Conservation (phyloP, 345 rosid genomes). For the Euclidium syriacum region DNA sequence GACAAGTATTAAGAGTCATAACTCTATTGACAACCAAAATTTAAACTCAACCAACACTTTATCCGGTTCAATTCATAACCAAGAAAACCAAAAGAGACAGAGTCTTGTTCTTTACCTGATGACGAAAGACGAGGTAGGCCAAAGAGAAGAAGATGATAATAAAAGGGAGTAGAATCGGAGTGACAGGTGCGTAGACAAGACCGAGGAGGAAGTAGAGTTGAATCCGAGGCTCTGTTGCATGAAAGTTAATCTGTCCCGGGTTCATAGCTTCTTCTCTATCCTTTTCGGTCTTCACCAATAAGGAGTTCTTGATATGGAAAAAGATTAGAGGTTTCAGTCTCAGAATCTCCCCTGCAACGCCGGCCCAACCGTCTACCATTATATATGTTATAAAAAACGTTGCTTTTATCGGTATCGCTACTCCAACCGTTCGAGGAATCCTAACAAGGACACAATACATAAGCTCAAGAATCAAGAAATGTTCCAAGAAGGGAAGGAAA, state of each 20-base stretch:
- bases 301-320: slow-evolving; percentile 80
- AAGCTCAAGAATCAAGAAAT: background rate
- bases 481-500: background rate
- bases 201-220: slow-evolving; percentile 92
- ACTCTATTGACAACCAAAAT: background rate
- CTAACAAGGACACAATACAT: slow-evolving; percentile 34
- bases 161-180: slow-evolving; percentile 86
- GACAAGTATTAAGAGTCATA: background rate
- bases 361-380: slow-evolving; percentile 99
- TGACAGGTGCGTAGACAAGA: slow-evolving; percentile 80
- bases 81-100: background rate
- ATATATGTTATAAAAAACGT: slow-evolving; percentile 91
- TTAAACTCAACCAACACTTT: background rate
- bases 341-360: slow-evolving; percentile 81
- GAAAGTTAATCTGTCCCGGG: slow-evolving; percentile 83
- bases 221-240: slow-evolving; percentile 84
- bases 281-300: slow-evolving; percentile 94
- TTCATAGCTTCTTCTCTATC: slow-evolving; percentile 96
- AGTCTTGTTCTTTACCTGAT: slow-evolving; percentile 59
- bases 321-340: slow-evolving; percentile 78
- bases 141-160: slow-evolving; percentile 74
- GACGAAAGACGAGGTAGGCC: slow-evolving; percentile 82
- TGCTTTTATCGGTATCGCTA: slow-evolving; percentile 84
- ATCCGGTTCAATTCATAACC: background rate
- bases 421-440: slow-evolving; percentile 74